A percentile compares a stretch with the other conserved stretches of the same genome.
Conservation (phyloP, 2,329 filamentous ascomycete genomes). For the Pseudocercospora vitis region DNA sequence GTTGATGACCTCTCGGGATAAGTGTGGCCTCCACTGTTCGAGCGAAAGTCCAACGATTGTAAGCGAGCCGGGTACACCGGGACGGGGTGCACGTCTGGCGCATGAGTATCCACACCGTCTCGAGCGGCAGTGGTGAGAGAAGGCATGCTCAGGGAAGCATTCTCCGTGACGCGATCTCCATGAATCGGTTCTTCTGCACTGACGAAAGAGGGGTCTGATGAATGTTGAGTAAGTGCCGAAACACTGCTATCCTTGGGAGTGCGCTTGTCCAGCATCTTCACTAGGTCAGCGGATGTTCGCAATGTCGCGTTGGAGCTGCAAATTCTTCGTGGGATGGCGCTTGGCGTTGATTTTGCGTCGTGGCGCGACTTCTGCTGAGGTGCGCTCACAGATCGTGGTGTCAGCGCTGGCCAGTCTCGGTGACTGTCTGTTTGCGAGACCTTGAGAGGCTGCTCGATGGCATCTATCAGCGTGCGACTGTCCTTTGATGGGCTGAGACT, state of each 20-base stretch:
- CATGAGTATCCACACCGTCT: background rate
- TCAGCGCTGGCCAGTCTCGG: conserved; percentile 29
- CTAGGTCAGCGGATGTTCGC: conserved; percentile 4
- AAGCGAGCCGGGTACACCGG: conserved; percentile 1
- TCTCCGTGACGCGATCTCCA: background rate
- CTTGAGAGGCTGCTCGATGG: conserved; percentile 36
- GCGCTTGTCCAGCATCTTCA: conserved; percentile 7
- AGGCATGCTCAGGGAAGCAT: background rate
- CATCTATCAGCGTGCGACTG: conserved; percentile 43
- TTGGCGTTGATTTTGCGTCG: conserved; percentile 1
- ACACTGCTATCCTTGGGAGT: conserved; percentile 5
- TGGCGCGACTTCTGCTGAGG: conserved; percentile 4
- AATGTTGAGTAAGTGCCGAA: conserved; percentile 12
- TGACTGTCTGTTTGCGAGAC: conserved; percentile 14
- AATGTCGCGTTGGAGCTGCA: conserved; percentile 8
- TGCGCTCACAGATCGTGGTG: conserved; percentile 21
- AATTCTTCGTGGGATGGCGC: conserved; percentile 14
- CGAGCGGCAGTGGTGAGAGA: background rate
- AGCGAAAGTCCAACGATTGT: conserved; percentile 8
- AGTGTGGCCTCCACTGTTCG: background rate
- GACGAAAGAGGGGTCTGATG: conserved; percentile 19
- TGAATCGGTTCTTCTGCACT: conserved; percentile 12
- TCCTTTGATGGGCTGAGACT: conserved; percentile 39
- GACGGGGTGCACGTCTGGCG: background rate
- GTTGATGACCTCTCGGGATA: background rate